A percentile compares a stretch with the other conserved stretches of the same genome.
Conservation (phyloP, 306 rosid genomes). For the Parietaria judaica region DNA sequence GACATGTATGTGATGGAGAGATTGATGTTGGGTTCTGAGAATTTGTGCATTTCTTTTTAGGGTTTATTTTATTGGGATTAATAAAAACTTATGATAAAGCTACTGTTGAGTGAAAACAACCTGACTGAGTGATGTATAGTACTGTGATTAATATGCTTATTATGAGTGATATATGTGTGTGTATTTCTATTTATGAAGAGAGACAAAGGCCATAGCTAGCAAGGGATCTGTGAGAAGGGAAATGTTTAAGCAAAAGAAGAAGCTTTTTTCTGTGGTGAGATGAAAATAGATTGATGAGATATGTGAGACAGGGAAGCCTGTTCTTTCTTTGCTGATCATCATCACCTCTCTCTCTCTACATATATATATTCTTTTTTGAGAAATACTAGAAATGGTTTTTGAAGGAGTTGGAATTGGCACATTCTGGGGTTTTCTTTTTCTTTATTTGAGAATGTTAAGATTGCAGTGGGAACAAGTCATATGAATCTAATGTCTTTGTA, state of each 20-base stretch:
- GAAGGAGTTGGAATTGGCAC: slow-evolving; percentile 8
- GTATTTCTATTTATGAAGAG: slow-evolving; percentile 17
- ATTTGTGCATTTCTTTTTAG: slow-evolving; percentile 16
- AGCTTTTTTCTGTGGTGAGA: neutral
- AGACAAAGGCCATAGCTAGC: neutral
- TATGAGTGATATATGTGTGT: slow-evolving; percentile 23
- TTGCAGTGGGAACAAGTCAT: slow-evolving; percentile 22
- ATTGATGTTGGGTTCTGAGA: slow-evolving; percentile 21
- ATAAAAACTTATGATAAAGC: slow-evolving; percentile 13
- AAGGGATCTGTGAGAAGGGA: slow-evolving; percentile 12
- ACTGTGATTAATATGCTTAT: slow-evolving; percentile 10
- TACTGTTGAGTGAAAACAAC: slow-evolving; percentile 38
- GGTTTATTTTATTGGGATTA: neutral
- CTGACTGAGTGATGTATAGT: slow-evolving; percentile 16
- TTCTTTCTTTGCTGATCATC: slow-evolving; percentile 17
- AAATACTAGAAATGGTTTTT: slow-evolving; percentile 26
- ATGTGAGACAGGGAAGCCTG: slow-evolving; percentile 28
- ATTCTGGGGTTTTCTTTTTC: slow-evolving; percentile 19
- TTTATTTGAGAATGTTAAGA: slow-evolving; percentile 26
- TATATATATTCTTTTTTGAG: slow-evolving; percentile 29
- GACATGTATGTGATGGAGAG: slow-evolving; percentile 1
- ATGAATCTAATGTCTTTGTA: slow-evolving; percentile 3
- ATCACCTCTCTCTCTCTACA: slow-evolving; percentile 14
- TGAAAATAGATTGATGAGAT: slow-evolving; percentile 64
- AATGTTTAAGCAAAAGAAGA: slow-evolving; percentile 14